phyloP scores from a whole-genome alignment of 2,329 filamentous ascomycete genomes.

The Stagonosporopsis rhizophila region DNA sequence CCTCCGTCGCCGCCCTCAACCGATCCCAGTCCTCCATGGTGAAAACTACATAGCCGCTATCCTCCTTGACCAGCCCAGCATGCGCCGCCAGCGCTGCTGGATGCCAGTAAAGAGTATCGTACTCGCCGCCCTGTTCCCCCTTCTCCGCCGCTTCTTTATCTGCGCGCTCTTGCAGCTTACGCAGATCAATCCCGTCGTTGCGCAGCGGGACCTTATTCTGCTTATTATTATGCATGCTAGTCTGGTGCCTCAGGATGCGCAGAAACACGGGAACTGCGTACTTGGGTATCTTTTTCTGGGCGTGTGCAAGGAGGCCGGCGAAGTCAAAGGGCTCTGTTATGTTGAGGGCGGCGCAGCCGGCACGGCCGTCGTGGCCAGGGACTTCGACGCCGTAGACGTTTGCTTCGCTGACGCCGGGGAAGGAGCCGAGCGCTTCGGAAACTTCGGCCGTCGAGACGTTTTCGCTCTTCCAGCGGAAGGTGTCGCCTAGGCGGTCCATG shows the following conservation, averaged over 20 bases:
- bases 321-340: conserved; percentile 62
- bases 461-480: conserved; percentile 59
- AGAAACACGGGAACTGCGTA: conserved; percentile 81
- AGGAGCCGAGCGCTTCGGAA: conserved; percentile 54
- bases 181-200: conserved; percentile 69
- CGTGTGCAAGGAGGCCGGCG: conserved; percentile 64
- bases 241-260: conserved; percentile 64
- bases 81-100: conserved; percentile 46
- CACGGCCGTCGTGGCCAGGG: conserved; percentile 59
- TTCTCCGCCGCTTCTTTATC: conserved; percentile 48
- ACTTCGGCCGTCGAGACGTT: conserved; percentile 59
- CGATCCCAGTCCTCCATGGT: conserved; percentile 64
- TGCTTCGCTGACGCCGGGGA: conserved; percentile 54
- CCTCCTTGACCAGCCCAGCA: conserved; percentile 47
- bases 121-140: conserved; percentile 40
- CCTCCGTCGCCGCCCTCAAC: conserved; percentile 49
- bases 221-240: conserved; percentile 77
- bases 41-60: conserved; percentile 64
- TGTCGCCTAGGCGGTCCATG: conserved; percentile 57
- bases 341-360: conserved; percentile 63
- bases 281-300: conserved; percentile 66
- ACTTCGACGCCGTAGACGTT: conserved; percentile 60
- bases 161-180: conserved; percentile 51
- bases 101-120: conserved; percentile 61
- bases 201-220: conserved; percentile 77